Evolutionary conservation across 495 filamentous ascomycete genomes (phyloP), one percentile per base, ranked within the genome.

Genomic region (Bacidia rubella): DNA sequence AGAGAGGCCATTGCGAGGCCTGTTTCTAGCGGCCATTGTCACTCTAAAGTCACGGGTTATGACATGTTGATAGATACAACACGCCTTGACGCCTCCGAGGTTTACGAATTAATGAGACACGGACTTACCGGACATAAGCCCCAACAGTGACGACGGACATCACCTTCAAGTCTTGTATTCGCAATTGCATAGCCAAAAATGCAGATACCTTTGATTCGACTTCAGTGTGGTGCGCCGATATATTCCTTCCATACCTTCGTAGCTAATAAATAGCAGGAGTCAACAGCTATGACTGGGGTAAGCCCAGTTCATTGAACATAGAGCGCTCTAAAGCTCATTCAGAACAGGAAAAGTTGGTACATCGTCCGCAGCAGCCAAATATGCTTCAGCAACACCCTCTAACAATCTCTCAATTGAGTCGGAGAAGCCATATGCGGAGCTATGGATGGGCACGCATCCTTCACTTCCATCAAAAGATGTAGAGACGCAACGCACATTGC

Each of bases 371-470:
- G 78, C 87, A 54, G 77, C 82, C 47, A 79, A 78, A 51, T 92
- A 81, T 64, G 87, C 87, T 52, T 81, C 83, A 25, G 86, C 80
- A 46, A 93, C 81, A 38, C 81, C 87, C 10, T 71, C 74, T 42
- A 69, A 75, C 22, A 73, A 77, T 52, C 85, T 95, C 61, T 71
- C 73, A 24, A 83, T 95, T 55, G 79, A 95, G 55, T 74, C 84
- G 27, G 79, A 88, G 57, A 82, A 84, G 65, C 75, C 73, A 21
- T 96, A 96, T 62, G 87, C 89, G 39, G 90, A 95, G 87, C 70
- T 98, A 61, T 98, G 92, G 92, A 97, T 98, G 92, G 92, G 92
- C 59, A 97, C 92, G 2, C 92, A 98, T 62, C 92, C 90, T 22
- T 93, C 87, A 39, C 83, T 94, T 54, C 92, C 92, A 1, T 97